phyloP scores from a whole-genome alignment of 257 asterid genomes.

The Solanum bukasovii region DNA sequence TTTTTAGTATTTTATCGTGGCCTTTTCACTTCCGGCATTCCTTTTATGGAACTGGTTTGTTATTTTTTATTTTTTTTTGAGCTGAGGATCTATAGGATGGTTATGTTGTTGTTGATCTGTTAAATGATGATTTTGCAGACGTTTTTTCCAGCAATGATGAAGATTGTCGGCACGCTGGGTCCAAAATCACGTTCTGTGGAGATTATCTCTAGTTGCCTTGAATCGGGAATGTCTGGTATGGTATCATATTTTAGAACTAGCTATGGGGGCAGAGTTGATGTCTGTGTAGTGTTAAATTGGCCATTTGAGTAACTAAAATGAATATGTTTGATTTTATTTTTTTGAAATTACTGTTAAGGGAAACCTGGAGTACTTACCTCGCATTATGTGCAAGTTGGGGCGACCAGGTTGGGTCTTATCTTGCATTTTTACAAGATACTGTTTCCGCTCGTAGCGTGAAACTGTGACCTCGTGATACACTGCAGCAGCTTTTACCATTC shows the following conservation, averaged over 20 bases:
- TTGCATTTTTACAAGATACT: background rate
- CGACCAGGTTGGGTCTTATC: background rate
- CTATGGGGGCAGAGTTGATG: background rate
- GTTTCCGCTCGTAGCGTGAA: background rate
- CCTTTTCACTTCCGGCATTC: background rate
- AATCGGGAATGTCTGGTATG: constrained; percentile 90
- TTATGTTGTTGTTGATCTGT: background rate
- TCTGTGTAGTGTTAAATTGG: background rate
- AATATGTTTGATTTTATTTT: background rate
- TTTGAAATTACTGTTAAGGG: background rate
- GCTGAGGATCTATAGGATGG: background rate
- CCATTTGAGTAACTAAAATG: background rate
- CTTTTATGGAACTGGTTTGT: background rate
- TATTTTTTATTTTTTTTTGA: background rate
- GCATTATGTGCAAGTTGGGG: background rate
- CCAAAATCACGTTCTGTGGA: constrained; percentile 87
- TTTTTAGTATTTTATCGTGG: background rate
- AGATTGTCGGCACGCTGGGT: constrained; percentile 94
- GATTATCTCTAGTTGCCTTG: constrained; percentile 51
- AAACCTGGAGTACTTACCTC: background rate
- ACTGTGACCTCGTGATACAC: background rate
- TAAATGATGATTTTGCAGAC: constrained; percentile 15
- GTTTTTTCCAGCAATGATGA: constrained; percentile 84
- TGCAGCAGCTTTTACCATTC: background rate
- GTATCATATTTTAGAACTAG: background rate